Base-by-base conservation (phyloP, 1,139 yeast species). In the Trichomonascaceae sp. region DNA sequence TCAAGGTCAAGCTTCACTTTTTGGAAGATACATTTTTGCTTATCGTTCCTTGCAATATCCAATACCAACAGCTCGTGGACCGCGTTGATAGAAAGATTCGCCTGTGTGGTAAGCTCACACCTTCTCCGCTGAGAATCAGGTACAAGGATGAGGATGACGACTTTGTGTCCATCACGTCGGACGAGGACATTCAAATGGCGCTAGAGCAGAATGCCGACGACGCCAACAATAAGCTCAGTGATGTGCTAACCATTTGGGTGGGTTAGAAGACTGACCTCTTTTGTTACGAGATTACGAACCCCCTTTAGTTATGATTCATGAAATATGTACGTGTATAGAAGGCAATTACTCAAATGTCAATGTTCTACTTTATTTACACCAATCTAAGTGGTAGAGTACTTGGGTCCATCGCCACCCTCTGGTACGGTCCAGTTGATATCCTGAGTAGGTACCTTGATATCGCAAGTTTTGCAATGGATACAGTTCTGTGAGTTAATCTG, bases 381-480 rank as follows among this genome's bases (percentile, higher is more conserved):
- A 11, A 13, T 13, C 50, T 53, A 78, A 2, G 85, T 72, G 77
- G 78, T 72, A 54, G 73, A 76, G 57, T 87, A 87, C 57, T 87
- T 89, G 39, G 98, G 98, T 6, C 98, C 98, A 53, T 79, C 97
- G 27, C 97, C 96, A 41, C 98, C 97, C 61, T 89, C 97, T 3
- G 98, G 98, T 13, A 84, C 94, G 5, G 76, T 71, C 98, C 98
- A 89, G 52, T 72, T 69, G 43, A 89, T 89, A 53, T 87, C 96
- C 59, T 87, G 96, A 0, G 84, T 67, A 6, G 98, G 98, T 13
- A 79, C 92, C 59, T 89, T 89, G 55, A 89, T 89, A 59, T 89
- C 98, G 64, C 98, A 89, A 11, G 97, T 87, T 60, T 89, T 89
- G 63, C 98, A 89, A 57, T 89, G 98, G 44, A 89, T 85, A 63